Base-by-base conservation (phyloP, 805 yeast species). In the Candida montana region DNA sequence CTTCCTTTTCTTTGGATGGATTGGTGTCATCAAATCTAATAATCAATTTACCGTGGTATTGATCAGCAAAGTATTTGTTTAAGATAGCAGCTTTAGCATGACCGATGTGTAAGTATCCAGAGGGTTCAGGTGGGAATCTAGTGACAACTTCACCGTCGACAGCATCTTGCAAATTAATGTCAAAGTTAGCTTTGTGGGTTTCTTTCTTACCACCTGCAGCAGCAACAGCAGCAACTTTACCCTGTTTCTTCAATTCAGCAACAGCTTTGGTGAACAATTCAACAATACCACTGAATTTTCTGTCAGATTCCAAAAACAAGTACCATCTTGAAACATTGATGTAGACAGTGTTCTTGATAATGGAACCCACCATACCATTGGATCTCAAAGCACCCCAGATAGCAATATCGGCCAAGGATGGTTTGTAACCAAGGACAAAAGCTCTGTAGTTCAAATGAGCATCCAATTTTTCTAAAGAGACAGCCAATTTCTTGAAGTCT, bases 81-180 rank as follows among this genome's bases (percentile, higher is more conserved):
- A 93, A 76, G 45, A 93, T 74, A 41, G 99, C 99, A 48, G 99
- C 99, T 68, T 93, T 93, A 47, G 96, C 99, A 63, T 93, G 99
- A 54, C 99, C 99, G 68, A 93, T 93, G 68, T 93, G 99, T 67
- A 93, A 76, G 67, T 90, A 93, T 69, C 99, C 99, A 69, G 95
- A 86, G 46, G 99, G 99, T 72, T 93, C 99, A 51, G 99, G 99
- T 45, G 96, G 99, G 80, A 93, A 93, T 70, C 99, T 84, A 41
- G 99, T 95, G 41, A 95, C 98, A 44, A 93, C 99, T 67, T 90
- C 72, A 51, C 99, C 99, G 44, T 83, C 80, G 57, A 76, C 80
- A 45, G 99, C 99, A 62, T 81, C 95, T 45, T 84, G 85, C 52
- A 93, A 77, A 57, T 87, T 93, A 58, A 93, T 93, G 62, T 90